Percentiles rank a stretch among this genome's conserved stretches.
These are phyloP conservation scores for Pyricularia sp. DNA, from an alignment of 2,329 filamentous ascomycete species.

Conservation along the genomic window DNA sequence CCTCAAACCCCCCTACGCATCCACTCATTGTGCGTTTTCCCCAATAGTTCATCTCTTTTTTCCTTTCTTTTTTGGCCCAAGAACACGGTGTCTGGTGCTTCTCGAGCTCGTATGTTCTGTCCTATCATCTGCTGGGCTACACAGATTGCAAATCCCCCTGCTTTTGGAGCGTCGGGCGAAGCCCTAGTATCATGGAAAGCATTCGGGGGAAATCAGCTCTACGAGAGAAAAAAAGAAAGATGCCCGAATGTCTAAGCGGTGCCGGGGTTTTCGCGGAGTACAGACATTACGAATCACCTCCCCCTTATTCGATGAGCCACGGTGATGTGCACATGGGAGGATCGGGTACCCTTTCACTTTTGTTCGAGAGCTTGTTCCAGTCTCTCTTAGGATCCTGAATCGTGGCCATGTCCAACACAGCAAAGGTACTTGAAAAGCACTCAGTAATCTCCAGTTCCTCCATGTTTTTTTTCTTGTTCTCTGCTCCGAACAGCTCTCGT, in stretches of 20 bases:
- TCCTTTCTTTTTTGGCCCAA: not conserved
- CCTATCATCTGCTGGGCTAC: not conserved
- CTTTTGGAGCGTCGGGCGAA: not conserved
- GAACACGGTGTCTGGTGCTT: not conserved
- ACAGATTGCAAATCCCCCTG: not conserved
- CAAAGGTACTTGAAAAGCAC: not conserved
- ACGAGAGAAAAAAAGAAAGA: not conserved
- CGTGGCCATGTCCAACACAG: not conserved
- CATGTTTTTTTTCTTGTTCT: too few species aligned
- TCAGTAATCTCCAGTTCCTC: not conserved
- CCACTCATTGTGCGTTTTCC: not conserved
- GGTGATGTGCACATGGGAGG: not conserved
- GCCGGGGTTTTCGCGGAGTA: not conserved
- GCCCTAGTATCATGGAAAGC: not conserved
- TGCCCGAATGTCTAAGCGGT: not conserved
- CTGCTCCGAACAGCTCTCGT: not conserved
- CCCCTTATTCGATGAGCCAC: not conserved
- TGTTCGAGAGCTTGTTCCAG: too few species aligned
- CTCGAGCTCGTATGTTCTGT: not conserved
- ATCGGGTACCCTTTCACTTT: not conserved
- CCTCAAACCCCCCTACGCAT: not conserved
- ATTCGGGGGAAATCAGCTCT: not conserved
- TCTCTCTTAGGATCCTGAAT: not conserved
- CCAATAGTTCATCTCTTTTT: not conserved
- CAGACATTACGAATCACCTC: not conserved